Evolutionary conservation across 805 yeast genomes (phyloP), one percentile per base, ranked within the genome.

Genomic region (Starmerella khaoyaiensis): DNA sequence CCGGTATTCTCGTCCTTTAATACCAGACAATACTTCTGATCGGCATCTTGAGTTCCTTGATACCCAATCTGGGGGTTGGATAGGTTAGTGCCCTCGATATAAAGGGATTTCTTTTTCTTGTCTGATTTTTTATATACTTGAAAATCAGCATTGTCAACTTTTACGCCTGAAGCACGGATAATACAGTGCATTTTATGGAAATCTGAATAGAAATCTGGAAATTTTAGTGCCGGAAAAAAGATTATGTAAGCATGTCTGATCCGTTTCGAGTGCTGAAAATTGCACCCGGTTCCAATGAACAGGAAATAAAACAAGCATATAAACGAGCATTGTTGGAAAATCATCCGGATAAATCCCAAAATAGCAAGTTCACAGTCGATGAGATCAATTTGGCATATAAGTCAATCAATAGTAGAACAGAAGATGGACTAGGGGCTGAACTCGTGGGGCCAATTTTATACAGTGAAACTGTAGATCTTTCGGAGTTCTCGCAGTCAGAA

Each of bases 161-260:
- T 60, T 36, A 79, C 64, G 4, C 94, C 94, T 51, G 79, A 79
- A 63, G 84, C 77, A 52, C 80, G 78, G n/a, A 79, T 69, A 3
- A 83, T 79, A 8, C 78, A 69, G 11, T 50, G 42, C 50, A 46
- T 46, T 5, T 12, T 4, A 2, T 19, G 11, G 14, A 11, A 8
- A 7, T 17, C 5, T n/a, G 12, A 8, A 15, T 10, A 27, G 29
- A 35, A 28, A 28, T 25, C 35, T 39, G 31, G 26, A 5, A 31
- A 34, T 31, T 37, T 22, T 33, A 32, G 27, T 35, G 19, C n/a
- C 25, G 17, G 10, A 25, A 30, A 30, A 23, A 23, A 30, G 20
- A 36, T 24, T 32, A 33, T 11, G 37, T 22, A n/a, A 23, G 14
- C 31, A 14, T n/a, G n/a, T n/a, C 38, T 1, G 42, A 43, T 33